Evolutionary conservation across 1,139 yeast genomes (phyloP).

Genomic region (Wickerhamomyces sp.): DNA sequence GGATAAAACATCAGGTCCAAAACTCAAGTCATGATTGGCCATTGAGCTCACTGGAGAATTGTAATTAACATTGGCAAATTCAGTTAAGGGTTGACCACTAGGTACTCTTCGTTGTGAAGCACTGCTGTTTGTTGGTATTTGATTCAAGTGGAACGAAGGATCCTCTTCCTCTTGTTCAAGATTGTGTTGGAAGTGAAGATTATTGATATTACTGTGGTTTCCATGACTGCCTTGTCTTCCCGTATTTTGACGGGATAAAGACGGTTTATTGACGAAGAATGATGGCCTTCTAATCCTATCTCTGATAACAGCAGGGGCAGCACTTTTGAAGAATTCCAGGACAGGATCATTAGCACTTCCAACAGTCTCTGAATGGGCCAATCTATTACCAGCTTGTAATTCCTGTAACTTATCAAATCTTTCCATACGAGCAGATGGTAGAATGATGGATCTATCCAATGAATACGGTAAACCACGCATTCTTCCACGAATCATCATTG

Average conservation of each 20-base stretch:
- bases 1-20: not conserved
- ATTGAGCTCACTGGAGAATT: no score
- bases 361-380: slow-evolving; percentile 17
- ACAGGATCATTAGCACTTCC: slow-evolving; percentile 22
- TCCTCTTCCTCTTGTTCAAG: not conserved
- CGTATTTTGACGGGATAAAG: not conserved
- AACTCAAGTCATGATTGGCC: no score
- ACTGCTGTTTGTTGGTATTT: not conserved
- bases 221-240: not conserved
- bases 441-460: slow-evolving; percentile 88
- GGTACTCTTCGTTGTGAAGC: no score
- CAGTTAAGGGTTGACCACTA: no score
- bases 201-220: not conserved
- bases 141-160: not conserved
- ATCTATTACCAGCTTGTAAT: slow-evolving; percentile 37
- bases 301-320: slow-evolving; percentile 22
- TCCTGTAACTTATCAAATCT: slow-evolving; percentile 67
- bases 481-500: slow-evolving; percentile 89
- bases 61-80: no score
- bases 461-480: slow-evolving; percentile 96
- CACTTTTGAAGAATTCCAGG: slow-evolving; percentile 23
- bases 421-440: slow-evolving; percentile 69
- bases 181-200: slow-evolving; percentile 2
- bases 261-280: slow-evolving; percentile 10
- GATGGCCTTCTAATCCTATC: slow-evolving; percentile 19